Conservation (phyloP, 2,329 filamentous ascomycete genomes). For the Fusarium luffae region DNA sequence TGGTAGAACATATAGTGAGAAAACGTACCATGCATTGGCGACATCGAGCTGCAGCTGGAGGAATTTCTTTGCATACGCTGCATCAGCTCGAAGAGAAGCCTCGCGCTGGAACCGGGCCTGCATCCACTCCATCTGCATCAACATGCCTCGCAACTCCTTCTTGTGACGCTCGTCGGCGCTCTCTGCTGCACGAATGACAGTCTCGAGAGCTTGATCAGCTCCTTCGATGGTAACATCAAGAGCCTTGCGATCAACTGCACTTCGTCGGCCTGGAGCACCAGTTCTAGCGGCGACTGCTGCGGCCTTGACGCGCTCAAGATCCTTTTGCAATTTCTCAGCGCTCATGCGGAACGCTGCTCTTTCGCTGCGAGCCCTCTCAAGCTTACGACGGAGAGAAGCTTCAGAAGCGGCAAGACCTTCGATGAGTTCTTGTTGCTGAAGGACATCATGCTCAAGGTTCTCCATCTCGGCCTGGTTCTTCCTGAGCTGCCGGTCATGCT, state of each 20-base stretch:
- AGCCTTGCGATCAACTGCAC: conserved; percentile 38
- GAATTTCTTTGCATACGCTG: conserved; percentile 88
- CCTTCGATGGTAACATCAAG: conserved; percentile 50
- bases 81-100: conserved; percentile 79
- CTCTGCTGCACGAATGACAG: conserved; percentile 67
- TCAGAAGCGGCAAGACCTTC: conserved; percentile 67
- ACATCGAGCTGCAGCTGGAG: conserved; percentile 83
- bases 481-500: conserved; percentile 69
- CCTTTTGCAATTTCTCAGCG: conserved; percentile 65
- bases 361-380: conserved; percentile 76
- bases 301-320: conserved; percentile 60
- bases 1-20: conserved; percentile 3
- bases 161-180: conserved; percentile 75
- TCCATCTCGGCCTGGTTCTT: conserved; percentile 73
- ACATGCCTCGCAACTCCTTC: conserved; percentile 82
- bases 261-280: conserved; percentile 16
- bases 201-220: conserved; percentile 65
- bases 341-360: conserved; percentile 65
- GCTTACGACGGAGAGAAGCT: conserved; percentile 70
- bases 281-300: conserved; percentile 49
- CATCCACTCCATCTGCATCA: conserved; percentile 92
- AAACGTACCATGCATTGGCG: conserved; percentile 87
- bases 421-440: conserved; percentile 74
- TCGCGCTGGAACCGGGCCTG: conserved; percentile 84
- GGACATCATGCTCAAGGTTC: conserved; percentile 77